phyloP scores from a whole-genome alignment of 1,139 yeast genomes.

The Kluyveromyces marxianus region DNA sequence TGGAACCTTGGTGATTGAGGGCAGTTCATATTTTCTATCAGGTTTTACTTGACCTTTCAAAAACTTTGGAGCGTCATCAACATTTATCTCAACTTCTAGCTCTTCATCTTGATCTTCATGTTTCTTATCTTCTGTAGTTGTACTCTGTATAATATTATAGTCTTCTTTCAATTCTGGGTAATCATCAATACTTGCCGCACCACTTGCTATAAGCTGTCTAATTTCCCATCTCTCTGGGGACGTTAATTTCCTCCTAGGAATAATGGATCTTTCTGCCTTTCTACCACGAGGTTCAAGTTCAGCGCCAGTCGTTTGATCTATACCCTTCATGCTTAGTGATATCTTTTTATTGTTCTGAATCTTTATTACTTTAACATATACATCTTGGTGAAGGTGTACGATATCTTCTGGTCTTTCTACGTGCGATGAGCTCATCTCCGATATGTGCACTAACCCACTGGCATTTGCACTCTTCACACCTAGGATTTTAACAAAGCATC shows the following conservation, averaged over 20 bases:
- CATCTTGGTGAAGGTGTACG: slow-evolving; percentile 49
- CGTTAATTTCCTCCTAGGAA: slow-evolving; percentile 39
- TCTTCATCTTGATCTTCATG: slow-evolving; percentile 34
- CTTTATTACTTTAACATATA: slow-evolving; percentile 52
- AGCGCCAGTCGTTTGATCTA: slow-evolving; percentile 64
- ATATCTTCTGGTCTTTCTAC: slow-evolving; percentile 54
- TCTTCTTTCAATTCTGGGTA: slow-evolving; percentile 63
- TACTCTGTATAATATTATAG: slow-evolving; percentile 33
- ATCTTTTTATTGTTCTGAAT: slow-evolving; percentile 45
- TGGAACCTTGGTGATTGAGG: slow-evolving; percentile 57
- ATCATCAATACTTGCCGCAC: slow-evolving; percentile 61
- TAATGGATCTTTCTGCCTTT: slow-evolving; percentile 20
- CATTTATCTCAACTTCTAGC: slow-evolving; percentile 66
- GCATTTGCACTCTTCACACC: slow-evolving; percentile 32
- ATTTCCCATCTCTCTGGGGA: slow-evolving; percentile 92
- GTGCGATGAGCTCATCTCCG: slow-evolving; percentile 50
- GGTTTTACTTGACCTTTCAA: slow-evolving; percentile 41
- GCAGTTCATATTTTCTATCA: slow-evolving; percentile 42
- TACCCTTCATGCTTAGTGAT: slow-evolving; percentile 62
- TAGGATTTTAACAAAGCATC: slow-evolving; percentile 61
- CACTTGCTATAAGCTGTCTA: slow-evolving; percentile 73
- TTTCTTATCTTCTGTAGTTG: neutral
- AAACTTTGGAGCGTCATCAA: slow-evolving; percentile 59
- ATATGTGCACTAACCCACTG: slow-evolving; percentile 72
- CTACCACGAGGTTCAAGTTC: slow-evolving; percentile 31